Evolutionary conservation across 2,329 filamentous ascomycete species (phyloP).

Genomic region (Geosmithia putterillii): DNA sequence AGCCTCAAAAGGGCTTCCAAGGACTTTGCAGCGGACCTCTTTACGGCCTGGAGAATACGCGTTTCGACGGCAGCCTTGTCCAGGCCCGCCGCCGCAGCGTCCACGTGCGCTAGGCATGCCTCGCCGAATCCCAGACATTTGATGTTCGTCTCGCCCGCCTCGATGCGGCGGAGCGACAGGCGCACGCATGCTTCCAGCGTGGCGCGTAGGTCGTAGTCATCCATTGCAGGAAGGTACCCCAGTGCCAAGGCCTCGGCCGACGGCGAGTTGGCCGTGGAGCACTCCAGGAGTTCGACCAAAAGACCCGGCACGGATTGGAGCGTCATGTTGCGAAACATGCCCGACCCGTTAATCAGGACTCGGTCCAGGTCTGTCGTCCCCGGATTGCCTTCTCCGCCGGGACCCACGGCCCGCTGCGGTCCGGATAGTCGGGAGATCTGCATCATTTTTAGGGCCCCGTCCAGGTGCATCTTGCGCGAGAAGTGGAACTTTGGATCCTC

Average conservation of each 20-base stretch:
- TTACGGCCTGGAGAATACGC: slow-evolving; percentile 13
- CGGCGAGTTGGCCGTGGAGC: slow-evolving; percentile 17
- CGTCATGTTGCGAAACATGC: slow-evolving; percentile 28
- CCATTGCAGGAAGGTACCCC: slow-evolving; percentile 15
- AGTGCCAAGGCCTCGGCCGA: slow-evolving; percentile 16
- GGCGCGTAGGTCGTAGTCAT: slow-evolving; percentile 16
- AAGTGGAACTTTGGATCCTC: slow-evolving; percentile 37
- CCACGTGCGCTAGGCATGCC: slow-evolving; percentile 17
- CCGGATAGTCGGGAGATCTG: slow-evolving; percentile 17
- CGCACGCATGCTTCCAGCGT: slow-evolving; percentile 13
- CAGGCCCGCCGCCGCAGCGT: slow-evolving; percentile 17
- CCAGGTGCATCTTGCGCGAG: slow-evolving; percentile 36
- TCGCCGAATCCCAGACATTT: slow-evolving; percentile 25
- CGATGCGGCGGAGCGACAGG: slow-evolving; percentile 21
- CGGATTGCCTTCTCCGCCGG: slow-evolving; percentile 8
- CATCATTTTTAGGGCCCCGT: slow-evolving; percentile 23
- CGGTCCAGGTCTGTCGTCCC: slow-evolving; percentile 18
- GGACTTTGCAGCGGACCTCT: slow-evolving; percentile 12
- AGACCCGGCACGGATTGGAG: slow-evolving; percentile 27
- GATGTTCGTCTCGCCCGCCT: slow-evolving; percentile 28
- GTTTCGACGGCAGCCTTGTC: slow-evolving; percentile 16
- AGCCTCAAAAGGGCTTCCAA: slow-evolving; percentile 19
- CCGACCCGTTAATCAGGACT: slow-evolving; percentile 25
- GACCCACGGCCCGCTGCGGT: slow-evolving; percentile 5
- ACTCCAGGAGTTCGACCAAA: slow-evolving; percentile 25